Percentiles rank a stretch among this genome's conserved stretches.
phyloP scores from a whole-genome alignment of 176 grass and related monocot species.

The Cenchrus purpureus region DNA sequence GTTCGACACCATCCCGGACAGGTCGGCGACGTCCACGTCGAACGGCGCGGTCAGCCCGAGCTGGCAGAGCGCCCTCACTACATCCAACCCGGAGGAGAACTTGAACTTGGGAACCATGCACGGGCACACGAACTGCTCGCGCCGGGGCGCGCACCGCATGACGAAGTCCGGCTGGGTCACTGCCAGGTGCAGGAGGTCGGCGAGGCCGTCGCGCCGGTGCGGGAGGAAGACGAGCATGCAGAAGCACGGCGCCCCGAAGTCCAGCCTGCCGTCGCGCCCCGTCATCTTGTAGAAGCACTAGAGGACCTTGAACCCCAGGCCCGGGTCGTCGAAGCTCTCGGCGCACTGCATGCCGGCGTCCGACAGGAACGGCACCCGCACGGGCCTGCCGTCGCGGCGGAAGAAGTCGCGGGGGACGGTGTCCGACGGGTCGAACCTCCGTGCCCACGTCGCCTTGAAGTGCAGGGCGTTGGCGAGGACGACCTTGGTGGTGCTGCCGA shows the following conservation, averaged over 20 bases:
- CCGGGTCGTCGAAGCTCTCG: conserved; percentile 9
- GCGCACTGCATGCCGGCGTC: conserved; percentile 5
- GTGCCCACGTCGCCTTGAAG: conserved; percentile 47
- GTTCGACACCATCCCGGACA: conserved; percentile 37
- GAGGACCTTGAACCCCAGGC: conserved; percentile 34
- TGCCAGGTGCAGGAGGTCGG: conserved; percentile 30
- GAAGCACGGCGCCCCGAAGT: background rate
- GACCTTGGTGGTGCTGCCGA: background rate
- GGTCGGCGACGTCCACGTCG: background rate
- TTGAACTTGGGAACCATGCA: conserved; percentile 37
- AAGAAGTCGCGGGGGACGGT: background rate
- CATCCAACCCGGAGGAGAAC: conserved; percentile 17
- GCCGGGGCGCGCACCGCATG: conserved; percentile 33
- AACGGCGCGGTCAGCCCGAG: conserved; percentile 30
- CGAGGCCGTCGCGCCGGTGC: conserved; percentile 2
- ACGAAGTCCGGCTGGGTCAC: conserved; percentile 26
- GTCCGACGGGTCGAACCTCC: conserved; percentile 24
- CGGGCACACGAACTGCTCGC: background rate
- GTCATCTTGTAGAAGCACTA: conserved; percentile 42
- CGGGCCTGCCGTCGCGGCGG: background rate
- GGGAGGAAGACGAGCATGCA: conserved; percentile 47
- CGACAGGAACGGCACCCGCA: conserved; percentile 33
- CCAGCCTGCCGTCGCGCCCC: background rate
- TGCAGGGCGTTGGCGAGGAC: conserved; percentile 36
- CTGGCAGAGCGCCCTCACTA: background rate